phyloP scores from a whole-genome alignment of 352 stramenopile genomes.

The Phytophthora parvispora region DNA sequence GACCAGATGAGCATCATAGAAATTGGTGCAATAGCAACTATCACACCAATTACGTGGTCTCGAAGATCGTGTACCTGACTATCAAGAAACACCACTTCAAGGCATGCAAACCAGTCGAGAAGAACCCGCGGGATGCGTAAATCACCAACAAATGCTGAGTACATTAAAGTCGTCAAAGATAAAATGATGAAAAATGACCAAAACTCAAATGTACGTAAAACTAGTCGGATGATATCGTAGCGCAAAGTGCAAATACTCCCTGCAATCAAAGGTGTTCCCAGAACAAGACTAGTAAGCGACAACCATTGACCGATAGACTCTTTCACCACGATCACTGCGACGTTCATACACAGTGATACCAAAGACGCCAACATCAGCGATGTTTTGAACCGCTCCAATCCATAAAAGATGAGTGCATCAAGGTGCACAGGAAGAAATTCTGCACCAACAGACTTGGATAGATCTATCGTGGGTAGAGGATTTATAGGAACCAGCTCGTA shows the following conservation, averaged over 20 bases:
- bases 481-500: slow-evolving; percentile 29
- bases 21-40: slow-evolving; percentile 17
- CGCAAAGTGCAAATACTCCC: slow-evolving; percentile 24
- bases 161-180: slow-evolving; percentile 16
- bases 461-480: slow-evolving; percentile 22
- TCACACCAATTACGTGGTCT: not conserved
- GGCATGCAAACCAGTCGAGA: slow-evolving; percentile 23
- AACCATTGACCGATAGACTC: slow-evolving; percentile 3
- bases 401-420: slow-evolving; percentile 11
- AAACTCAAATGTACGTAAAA: slow-evolving; percentile 41
- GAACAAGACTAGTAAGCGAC: slow-evolving; percentile 7
- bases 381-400: slow-evolving; percentile 22
- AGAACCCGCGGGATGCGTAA: slow-evolving; percentile 18
- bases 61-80: slow-evolving; percentile 20
- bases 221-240: slow-evolving; percentile 33
- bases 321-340: slow-evolving; percentile 12
- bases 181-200: slow-evolving; percentile 40
- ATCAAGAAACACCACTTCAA: slow-evolving; percentile 29
- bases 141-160: slow-evolving; percentile 26
- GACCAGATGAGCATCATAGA: not conserved
- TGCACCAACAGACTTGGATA: slow-evolving; percentile 34
- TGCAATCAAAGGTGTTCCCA: slow-evolving; percentile 17
- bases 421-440: slow-evolving; percentile 11
- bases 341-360: slow-evolving; percentile 13
- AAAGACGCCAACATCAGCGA: slow-evolving; percentile 17